phyloP scores from a whole-genome alignment of 495 filamentous ascomycete genomes.

The Niebla homalea region DNA sequence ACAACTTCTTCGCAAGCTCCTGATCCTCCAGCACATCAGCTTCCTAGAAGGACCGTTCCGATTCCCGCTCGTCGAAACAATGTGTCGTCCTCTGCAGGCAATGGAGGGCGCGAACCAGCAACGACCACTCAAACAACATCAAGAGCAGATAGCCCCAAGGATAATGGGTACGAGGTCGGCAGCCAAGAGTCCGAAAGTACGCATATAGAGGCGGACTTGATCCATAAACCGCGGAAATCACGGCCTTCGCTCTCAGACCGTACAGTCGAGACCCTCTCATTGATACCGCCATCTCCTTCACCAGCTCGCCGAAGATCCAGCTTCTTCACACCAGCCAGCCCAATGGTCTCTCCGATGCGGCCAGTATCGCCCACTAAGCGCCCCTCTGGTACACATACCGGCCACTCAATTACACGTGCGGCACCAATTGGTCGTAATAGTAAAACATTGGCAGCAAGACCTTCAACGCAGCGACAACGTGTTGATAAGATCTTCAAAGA shows the following conservation, averaged over 20 bases:
- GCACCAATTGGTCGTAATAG: slow-evolving; percentile 4
- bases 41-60: too few species aligned
- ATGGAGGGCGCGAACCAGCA: neutral
- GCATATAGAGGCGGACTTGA: too few species aligned
- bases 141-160: neutral
- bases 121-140: neutral
- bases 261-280: slow-evolving; percentile 52
- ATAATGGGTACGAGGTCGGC: neutral
- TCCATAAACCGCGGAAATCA: slow-evolving; percentile 2
- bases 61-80: too few species aligned
- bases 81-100: too few species aligned
- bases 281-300: slow-evolving; percentile 50
- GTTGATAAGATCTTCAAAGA: too few species aligned
- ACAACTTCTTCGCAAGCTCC: neutral
- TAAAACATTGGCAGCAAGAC: slow-evolving; percentile 13
- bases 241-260: slow-evolving; percentile 52
- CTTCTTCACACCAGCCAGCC: slow-evolving; percentile 46
- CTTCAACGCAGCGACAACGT: slow-evolving; percentile 3
- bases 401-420: slow-evolving; percentile 18
- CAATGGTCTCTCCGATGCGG: slow-evolving; percentile 40
- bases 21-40: slow-evolving; percentile 1
- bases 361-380: slow-evolving; percentile 37
- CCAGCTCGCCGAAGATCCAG: slow-evolving; percentile 41
- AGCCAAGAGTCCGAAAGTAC: neutral
- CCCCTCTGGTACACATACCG: slow-evolving; percentile 34